phyloP scores from a whole-genome alignment of 2,329 filamentous ascomycete species.

The Fusarium coffeatum region DNA sequence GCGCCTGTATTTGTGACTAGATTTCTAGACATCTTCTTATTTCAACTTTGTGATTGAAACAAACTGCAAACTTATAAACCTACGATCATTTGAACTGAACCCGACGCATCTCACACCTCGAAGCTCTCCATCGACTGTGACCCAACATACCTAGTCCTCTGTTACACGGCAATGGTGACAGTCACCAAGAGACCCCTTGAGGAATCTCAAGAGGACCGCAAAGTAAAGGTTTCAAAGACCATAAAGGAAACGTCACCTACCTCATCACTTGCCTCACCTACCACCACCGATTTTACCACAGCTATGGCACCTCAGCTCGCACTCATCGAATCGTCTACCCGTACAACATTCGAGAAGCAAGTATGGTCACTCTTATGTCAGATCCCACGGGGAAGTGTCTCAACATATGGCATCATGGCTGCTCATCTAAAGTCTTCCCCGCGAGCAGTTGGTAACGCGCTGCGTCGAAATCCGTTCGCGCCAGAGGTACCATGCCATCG shows the following conservation, averaged over 20 bases:
- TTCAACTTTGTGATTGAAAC: not conserved
- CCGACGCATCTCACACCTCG: not conserved
- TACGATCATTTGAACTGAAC: not conserved
- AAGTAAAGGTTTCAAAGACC: slow-evolving; percentile 27
- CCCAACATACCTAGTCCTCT: not conserved
- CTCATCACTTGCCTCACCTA: not conserved
- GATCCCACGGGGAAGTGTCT: slow-evolving; percentile 79
- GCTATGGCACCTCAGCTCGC: slow-evolving; percentile 55
- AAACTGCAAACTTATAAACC: not conserved
- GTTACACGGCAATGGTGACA: slow-evolving; percentile 21
- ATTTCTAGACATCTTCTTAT: not conserved
- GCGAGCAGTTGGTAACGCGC: slow-evolving; percentile 80
- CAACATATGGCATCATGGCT: slow-evolving; percentile 81
- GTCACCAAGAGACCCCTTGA: slow-evolving; percentile 36
- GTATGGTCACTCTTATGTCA: slow-evolving; percentile 81
- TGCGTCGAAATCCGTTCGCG: slow-evolving; percentile 84
- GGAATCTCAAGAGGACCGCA: slow-evolving; percentile 23
- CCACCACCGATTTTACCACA: slow-evolving; percentile 2
- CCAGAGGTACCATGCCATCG: slow-evolving; percentile 85
- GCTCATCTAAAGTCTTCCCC: slow-evolving; percentile 76
- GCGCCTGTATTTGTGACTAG: slow-evolving; percentile 4
- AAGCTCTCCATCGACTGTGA: not conserved
- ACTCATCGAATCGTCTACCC: slow-evolving; percentile 58
- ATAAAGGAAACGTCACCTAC: slow-evolving; percentile 11
- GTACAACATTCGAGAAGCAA: slow-evolving; percentile 68